These are phyloP conservation scores for Pigoraptor vietnamica DNA, from an alignment of 78 protist species.

Conservation along the genomic window DNA sequence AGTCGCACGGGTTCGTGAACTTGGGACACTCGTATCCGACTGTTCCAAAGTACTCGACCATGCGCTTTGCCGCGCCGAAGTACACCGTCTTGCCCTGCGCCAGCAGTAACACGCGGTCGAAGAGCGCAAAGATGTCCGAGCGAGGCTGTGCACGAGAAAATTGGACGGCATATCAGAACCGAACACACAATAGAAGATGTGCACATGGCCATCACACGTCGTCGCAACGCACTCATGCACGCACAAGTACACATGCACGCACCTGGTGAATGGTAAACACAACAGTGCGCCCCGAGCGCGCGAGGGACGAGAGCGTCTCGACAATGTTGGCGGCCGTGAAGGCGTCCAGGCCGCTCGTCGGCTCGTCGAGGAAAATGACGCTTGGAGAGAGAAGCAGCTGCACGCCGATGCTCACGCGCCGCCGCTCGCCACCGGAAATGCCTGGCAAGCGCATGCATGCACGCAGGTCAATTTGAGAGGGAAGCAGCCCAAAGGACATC, in stretches of 20 bases:
- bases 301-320: neutral
- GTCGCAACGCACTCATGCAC: neutral
- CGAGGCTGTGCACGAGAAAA: conserved; percentile 67
- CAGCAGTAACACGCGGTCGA: conserved; percentile 62
- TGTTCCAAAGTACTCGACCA: conserved; percentile 4
- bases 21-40: conserved; percentile 7
- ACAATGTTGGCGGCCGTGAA: neutral
- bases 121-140: conserved; percentile 40
- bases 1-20: conserved; percentile 42
- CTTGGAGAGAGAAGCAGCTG: conserved; percentile 67
- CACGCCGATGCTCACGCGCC: conserved; percentile 48
- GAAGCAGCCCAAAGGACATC: too few relatives aligned
- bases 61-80: conserved; percentile 16
- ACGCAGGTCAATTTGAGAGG: conserved; percentile 37
- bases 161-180: neutral
- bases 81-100: conserved; percentile 56
- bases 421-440: conserved; percentile 82
- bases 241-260: neutral
- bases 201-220: too few relatives aligned
- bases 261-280: conserved; percentile 52
- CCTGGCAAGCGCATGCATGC: conserved; percentile 62
- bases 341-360: conserved; percentile 55
- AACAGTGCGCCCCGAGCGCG: conserved; percentile 2
- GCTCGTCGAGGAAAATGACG: conserved; percentile 79
- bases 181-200: too few relatives aligned